These are phyloP conservation scores for Coniferiporia sulphurascens DNA, from an alignment of 1,284 basidiomycete genomes.

Conservation along the genomic window DNA sequence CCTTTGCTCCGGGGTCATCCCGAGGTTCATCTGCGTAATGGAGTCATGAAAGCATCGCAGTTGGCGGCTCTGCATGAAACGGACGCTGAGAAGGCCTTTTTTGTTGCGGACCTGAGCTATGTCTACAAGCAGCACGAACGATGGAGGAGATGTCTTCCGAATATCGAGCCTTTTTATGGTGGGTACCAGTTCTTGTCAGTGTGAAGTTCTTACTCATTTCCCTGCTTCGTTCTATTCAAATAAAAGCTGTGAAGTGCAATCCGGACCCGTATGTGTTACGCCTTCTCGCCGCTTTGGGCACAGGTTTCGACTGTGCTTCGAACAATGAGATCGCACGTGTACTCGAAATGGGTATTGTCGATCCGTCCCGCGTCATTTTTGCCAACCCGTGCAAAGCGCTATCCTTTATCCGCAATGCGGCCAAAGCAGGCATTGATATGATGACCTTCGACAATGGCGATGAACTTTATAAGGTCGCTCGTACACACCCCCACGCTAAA, in stretches of 20 bases:
- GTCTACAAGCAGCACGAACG: slow-evolving; percentile 85
- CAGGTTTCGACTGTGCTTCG: slow-evolving; percentile 98
- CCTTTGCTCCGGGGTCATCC: slow-evolving; percentile 63
- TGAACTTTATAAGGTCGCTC: slow-evolving; percentile 94
- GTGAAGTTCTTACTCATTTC: slow-evolving; percentile 1
- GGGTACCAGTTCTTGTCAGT: slow-evolving; percentile 25
- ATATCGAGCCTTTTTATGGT: slow-evolving; percentile 93
- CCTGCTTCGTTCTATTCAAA: slow-evolving; percentile 12
- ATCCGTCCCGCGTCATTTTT: slow-evolving; percentile 85
- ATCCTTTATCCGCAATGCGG: slow-evolving; percentile 88
- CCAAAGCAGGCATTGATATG: slow-evolving; percentile 73
- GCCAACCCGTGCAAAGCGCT: slow-evolving; percentile 99
- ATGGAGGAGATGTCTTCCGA: slow-evolving; percentile 79
- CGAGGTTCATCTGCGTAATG: slow-evolving; percentile 66
- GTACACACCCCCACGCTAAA: slow-evolving; percentile 78
- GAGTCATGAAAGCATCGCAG: slow-evolving; percentile 59
- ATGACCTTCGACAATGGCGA: slow-evolving; percentile 99
- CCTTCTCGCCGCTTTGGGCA: slow-evolving; percentile 83
- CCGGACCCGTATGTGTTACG: slow-evolving; percentile 93
- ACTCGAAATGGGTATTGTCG: slow-evolving; percentile 65
- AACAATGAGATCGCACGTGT: slow-evolving; percentile 89
- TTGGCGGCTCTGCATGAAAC: slow-evolving; percentile 47
- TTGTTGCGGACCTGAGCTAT: slow-evolving; percentile 89
- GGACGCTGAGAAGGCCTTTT: slow-evolving; percentile 92
- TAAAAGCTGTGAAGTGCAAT: slow-evolving; percentile 90